Percentiles rank a stretch among this genome's conserved stretches.
Evolutionary conservation across 495 filamentous ascomycete genomes (phyloP).

Genomic region (Pyronema domesticum): DNA sequence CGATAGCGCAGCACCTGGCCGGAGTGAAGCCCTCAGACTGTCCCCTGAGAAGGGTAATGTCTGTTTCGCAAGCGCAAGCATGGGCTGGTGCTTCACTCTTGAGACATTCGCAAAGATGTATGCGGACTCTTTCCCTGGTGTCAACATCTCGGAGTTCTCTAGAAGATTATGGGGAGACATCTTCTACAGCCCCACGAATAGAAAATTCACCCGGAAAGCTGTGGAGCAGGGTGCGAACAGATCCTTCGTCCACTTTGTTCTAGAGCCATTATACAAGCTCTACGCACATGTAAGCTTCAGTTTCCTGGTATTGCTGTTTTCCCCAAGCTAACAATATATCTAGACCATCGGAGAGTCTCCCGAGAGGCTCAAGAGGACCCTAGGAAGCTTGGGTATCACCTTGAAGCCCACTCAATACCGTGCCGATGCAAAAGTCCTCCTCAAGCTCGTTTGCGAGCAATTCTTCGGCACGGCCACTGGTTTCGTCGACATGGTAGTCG

Average conservation of each 20-base stretch:
- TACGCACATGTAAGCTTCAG: constrained; percentile 51
- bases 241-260: constrained; percentile 81
- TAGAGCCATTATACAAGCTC: constrained; percentile 95
- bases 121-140: constrained; percentile 62
- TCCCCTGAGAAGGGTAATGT: constrained; percentile 97
- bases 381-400: constrained; percentile 61
- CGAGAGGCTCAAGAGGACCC: constrained; percentile 62
- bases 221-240: constrained; percentile 64
- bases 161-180: constrained; percentile 86
- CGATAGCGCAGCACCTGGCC: constrained; percentile 68
- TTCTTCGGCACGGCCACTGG: constrained; percentile 83
- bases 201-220: constrained; percentile 77
- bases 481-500: constrained; percentile 88
- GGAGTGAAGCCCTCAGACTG: constrained; percentile 59
- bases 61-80: constrained; percentile 75
- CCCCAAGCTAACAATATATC: background rate
- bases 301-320: background rate
- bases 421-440: constrained; percentile 69
- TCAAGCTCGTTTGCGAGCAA: constrained; percentile 79
- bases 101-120: constrained; percentile 93
- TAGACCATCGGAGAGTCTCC: constrained; percentile 75
- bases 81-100: constrained; percentile 93
- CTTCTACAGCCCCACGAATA: constrained; percentile 78
- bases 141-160: constrained; percentile 65
- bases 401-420: constrained; percentile 86